Evolutionary conservation across 2,329 filamentous ascomycete species (phyloP).

Genomic region (Coleophoma eucalyptorum): DNA sequence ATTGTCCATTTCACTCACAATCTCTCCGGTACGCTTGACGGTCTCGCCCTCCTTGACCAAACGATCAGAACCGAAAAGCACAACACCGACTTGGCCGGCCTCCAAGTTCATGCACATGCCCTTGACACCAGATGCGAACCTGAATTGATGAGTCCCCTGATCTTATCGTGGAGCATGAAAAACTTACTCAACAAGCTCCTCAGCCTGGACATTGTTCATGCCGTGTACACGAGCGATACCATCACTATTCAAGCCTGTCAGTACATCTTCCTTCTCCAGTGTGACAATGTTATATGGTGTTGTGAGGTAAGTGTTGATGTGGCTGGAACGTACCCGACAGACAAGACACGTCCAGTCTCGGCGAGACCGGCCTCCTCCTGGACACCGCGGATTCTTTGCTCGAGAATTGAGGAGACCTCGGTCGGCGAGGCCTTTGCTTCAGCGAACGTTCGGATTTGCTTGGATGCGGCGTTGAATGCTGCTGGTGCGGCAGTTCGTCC

Average conservation of each 20-base stretch:
- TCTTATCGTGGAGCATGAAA: conserved; percentile 11
- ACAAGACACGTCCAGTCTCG: conserved; percentile 98
- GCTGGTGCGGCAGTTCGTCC: conserved; percentile 82
- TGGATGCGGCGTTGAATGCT: conserved; percentile 65
- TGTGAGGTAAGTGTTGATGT: conserved; percentile 7
- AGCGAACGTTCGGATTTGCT: conserved; percentile 83
- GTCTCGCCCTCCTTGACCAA: conserved; percentile 99
- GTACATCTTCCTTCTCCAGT: conserved; percentile 5
- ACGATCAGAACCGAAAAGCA: conserved; percentile 99
- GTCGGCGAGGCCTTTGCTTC: conserved; percentile 94
- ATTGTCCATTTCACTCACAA: conserved; percentile 61
- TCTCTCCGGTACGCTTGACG: conserved; percentile 99
- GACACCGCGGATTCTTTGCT: conserved; percentile 98
- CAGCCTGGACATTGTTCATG: conserved; percentile 99
- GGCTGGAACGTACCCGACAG: conserved; percentile 79
- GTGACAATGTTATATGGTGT: background rate
- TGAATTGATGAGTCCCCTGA: conserved; percentile 31
- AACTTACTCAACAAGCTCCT: conserved; percentile 99
- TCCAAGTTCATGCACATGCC: conserved; percentile 99
- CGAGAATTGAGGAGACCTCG: conserved; percentile 98
- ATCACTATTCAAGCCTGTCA: conserved; percentile 63
- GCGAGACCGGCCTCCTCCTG: conserved; percentile 94
- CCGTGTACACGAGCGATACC: conserved; percentile 99
- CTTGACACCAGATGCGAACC: conserved; percentile 99
- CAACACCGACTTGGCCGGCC: conserved; percentile 99